These are phyloP conservation scores for Chlamydomonas reinhardtii DNA, from an alignment of 163 green algal species.

Conservation along the genomic window DNA sequence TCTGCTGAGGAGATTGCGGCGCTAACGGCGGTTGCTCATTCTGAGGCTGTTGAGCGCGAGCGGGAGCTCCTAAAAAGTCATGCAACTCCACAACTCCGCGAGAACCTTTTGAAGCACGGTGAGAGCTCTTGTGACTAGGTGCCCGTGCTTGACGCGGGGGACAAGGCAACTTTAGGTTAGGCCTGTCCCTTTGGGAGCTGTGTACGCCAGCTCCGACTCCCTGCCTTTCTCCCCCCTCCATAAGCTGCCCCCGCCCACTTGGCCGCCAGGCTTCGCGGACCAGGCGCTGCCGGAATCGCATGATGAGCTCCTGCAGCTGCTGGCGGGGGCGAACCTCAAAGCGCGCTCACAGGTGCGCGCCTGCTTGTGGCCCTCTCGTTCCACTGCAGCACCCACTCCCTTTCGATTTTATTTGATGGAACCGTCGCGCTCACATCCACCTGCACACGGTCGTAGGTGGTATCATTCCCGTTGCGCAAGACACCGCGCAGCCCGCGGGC, in stretches of 20 bases:
- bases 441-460: constrained; percentile 11
- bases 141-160: not conserved
- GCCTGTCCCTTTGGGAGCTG: too few relatives aligned
- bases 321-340: constrained; percentile 32
- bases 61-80: not conserved
- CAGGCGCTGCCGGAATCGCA: not conserved
- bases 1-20: constrained; percentile 6
- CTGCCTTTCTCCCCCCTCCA: too few relatives aligned
- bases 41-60: constrained; percentile 23
- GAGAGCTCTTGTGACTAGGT: not conserved
- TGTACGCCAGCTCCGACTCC: too few relatives aligned
- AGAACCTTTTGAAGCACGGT: not conserved
- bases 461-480: constrained; percentile 40
- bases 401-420: too few relatives aligned
- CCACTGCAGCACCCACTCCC: too few relatives aligned
- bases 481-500: constrained; percentile 34
- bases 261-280: not conserved
- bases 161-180: too few relatives aligned
- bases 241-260: too few relatives aligned
- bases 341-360: constrained; percentile 11
- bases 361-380: too few relatives aligned
- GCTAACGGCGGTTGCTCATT: constrained; percentile 10
- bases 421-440: too few relatives aligned
- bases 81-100: not conserved
- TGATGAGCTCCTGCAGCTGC: not conserved